Percentiles rank a stretch among this genome's conserved stretches.
Conservation (phyloP, 2,329 filamentous ascomycete species). For the Colletotrichum shisoi region DNA sequence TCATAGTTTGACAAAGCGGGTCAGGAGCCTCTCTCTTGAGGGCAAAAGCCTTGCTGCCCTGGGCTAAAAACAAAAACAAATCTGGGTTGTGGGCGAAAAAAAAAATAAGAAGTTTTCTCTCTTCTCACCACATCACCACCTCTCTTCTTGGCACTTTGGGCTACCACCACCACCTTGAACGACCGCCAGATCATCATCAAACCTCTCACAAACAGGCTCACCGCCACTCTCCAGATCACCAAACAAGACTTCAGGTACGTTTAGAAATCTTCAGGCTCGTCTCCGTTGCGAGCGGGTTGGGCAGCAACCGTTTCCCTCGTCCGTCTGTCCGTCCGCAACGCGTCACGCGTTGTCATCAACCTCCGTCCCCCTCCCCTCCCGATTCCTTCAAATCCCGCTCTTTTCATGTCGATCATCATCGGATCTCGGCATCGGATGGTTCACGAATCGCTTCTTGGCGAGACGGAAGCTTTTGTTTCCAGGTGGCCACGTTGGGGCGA, state of each 20-base stretch:
- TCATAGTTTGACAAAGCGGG: constrained; percentile 17
- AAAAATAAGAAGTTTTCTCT: neutral
- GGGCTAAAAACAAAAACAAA: constrained; percentile 9
- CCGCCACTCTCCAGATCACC: constrained; percentile 8
- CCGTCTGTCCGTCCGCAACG: neutral
- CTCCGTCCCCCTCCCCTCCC: neutral
- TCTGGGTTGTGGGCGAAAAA: constrained; percentile 9
- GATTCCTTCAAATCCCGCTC: neutral
- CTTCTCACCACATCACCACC: constrained; percentile 12
- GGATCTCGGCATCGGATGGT: neutral
- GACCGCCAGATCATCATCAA: constrained; percentile 13
- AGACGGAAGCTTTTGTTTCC: neutral
- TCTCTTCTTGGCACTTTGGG: constrained; percentile 8
- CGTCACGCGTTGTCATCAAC: neutral
- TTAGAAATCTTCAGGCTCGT: neutral
- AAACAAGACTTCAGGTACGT: constrained; percentile 1
- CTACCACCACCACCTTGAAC: constrained; percentile 7
- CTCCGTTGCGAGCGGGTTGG: constrained; percentile 2
- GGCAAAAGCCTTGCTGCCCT: constrained; percentile 12
- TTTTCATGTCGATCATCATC: neutral
- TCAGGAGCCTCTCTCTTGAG: neutral
- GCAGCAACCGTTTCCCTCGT: neutral
- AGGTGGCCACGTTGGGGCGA: neutral
- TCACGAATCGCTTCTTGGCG: neutral
- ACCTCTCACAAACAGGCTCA: constrained; percentile 12